These are phyloP conservation scores for Apiospora pterosperma DNA, from an alignment of 2,329 filamentous ascomycete species.

Conservation along the genomic window DNA sequence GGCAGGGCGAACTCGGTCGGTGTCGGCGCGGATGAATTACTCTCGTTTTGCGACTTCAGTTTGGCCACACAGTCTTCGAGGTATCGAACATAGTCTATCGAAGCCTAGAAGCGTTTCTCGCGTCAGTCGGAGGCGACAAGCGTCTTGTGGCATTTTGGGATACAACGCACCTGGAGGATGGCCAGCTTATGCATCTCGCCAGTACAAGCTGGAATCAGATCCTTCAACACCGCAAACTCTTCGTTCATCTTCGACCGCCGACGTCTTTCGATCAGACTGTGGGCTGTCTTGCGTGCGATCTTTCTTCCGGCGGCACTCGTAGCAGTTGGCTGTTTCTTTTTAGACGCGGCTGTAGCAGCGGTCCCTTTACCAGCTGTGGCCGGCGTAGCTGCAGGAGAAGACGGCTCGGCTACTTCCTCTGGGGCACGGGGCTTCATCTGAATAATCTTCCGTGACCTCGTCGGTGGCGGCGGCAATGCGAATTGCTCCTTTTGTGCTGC, in stretches of 20 bases:
- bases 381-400: not conserved
- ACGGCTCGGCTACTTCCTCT: conserved; percentile 29
- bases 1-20: conserved; percentile 23
- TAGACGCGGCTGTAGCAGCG: conserved; percentile 37
- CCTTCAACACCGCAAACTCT: conserved; percentile 89
- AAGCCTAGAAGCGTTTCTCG: conserved; percentile 57
- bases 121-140: not conserved
- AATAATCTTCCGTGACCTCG: conserved; percentile 90
- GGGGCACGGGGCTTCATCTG: conserved; percentile 80
- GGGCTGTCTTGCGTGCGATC: conserved; percentile 92
- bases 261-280: conserved; percentile 88
- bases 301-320: conserved; percentile 88
- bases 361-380: conserved; percentile 11
- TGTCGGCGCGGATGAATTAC: conserved; percentile 25
- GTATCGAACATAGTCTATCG: conserved; percentile 94
- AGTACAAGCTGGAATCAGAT: conserved; percentile 93
- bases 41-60: conserved; percentile 60
- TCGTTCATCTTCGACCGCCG: conserved; percentile 98
- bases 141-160: not conserved
- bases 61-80: conserved; percentile 83
- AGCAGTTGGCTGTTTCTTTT: conserved; percentile 73
- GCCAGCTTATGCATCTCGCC: conserved; percentile 98
- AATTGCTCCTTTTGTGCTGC: conserved; percentile 61
- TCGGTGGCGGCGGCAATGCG: conserved; percentile 85
- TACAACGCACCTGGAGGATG: conserved; percentile 71